phyloP scores from a whole-genome alignment of 257 asterid species.

The Handroanthus guayacan region DNA sequence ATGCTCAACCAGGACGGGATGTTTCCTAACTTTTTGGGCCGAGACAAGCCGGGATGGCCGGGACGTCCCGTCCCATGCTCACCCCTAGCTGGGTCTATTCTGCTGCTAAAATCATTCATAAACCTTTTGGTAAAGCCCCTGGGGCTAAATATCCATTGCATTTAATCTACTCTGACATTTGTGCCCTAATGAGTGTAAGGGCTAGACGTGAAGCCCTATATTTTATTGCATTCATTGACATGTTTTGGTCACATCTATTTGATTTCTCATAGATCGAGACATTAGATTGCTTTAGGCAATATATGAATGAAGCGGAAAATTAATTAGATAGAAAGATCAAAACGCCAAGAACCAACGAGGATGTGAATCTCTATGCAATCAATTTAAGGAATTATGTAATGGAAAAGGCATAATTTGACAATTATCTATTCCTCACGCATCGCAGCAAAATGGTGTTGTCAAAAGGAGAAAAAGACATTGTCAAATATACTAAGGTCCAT shows the following conservation, averaged over 20 bases:
- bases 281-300: neutral
- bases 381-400: neutral
- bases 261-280: neutral
- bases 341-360: neutral
- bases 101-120: neutral
- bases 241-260: constrained; percentile 13
- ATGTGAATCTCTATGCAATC: neutral
- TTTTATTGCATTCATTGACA: neutral
- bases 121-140: neutral
- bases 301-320: neutral
- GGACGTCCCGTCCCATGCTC: too few relatives aligned
- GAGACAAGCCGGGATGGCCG: too few relatives aligned
- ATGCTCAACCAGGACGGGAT: neutral
- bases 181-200: neutral
- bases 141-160: neutral
- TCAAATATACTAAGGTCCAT: neutral
- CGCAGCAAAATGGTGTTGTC: neutral
- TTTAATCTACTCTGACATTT: neutral
- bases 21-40: too few relatives aligned
- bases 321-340: neutral
- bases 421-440: neutral
- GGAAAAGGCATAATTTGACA: neutral
- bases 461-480: neutral
- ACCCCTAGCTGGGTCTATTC: neutral
- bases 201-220: neutral